These are phyloP conservation scores for Erodium chrysanthum DNA, from an alignment of 441 rosid species.

Conservation along the genomic window DNA sequence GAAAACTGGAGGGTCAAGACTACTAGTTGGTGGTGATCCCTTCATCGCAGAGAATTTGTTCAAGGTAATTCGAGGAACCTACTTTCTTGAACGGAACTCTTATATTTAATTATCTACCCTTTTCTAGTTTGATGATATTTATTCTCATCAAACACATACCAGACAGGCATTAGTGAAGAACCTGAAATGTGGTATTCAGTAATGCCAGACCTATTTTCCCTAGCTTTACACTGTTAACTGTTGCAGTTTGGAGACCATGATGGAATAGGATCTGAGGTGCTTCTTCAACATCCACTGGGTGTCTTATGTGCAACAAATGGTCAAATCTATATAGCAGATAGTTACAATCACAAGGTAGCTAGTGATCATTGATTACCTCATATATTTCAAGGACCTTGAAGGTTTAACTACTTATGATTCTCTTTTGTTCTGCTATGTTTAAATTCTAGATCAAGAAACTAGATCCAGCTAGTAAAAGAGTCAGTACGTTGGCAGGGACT, in stretches of 20 bases:
- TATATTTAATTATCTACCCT: neutral
- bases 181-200: too few relatives aligned
- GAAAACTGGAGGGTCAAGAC: conserved; percentile 81
- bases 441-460: conserved; percentile 71
- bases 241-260: conserved; percentile 90
- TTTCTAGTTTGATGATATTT: too few relatives aligned
- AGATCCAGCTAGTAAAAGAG: conserved; percentile 62
- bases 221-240: conserved; percentile 2
- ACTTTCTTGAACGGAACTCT: neutral
- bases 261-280: conserved; percentile 80
- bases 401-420: neutral
- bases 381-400: too few relatives aligned
- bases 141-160: too few relatives aligned
- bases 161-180: too few relatives aligned
- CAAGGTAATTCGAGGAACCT: conserved; percentile 35
- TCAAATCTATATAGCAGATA: conserved; percentile 75
- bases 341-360: conserved; percentile 88
- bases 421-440: conserved; percentile 4
- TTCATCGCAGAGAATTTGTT: conserved; percentile 75
- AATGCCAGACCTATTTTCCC: neutral
- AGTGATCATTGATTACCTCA: neutral
- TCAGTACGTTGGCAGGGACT: conserved; percentile 73
- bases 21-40: conserved; percentile 85
- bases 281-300: conserved; percentile 92
- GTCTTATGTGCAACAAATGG: conserved; percentile 66